A percentile compares a stretch with the other conserved stretches of the same genome.
Conservation (phyloP, 2,329 filamentous ascomycete species). For the Bipolaris bicolor region DNA sequence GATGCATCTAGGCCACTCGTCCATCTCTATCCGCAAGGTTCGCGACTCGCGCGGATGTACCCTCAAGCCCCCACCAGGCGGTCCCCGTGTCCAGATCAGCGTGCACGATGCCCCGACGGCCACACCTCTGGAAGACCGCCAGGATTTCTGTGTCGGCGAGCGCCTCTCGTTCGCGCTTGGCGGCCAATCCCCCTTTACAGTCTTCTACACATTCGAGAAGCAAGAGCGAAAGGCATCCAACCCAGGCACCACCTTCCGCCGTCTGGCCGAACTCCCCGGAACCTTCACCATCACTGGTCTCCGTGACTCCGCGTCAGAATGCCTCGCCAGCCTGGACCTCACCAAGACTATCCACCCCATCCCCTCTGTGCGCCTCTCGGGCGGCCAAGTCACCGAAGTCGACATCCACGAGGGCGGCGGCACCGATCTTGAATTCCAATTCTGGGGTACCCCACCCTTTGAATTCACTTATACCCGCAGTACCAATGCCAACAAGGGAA, state of each 20-base stretch:
- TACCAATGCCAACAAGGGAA: constrained; percentile 72
- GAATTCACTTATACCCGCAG: constrained; percentile 97
- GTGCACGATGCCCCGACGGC: constrained; percentile 94
- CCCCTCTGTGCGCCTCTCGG: constrained; percentile 87
- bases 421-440: constrained; percentile 92
- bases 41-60: constrained; percentile 87
- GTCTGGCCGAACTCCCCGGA: constrained; percentile 89
- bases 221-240: constrained; percentile 79
- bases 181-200: constrained; percentile 88
- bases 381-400: constrained; percentile 77
- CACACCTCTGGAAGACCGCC: constrained; percentile 80
- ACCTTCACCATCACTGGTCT: constrained; percentile 86
- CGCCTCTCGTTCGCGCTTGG: constrained; percentile 90
- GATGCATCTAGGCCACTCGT: constrained; percentile 86
- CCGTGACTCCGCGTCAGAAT: constrained; percentile 86
- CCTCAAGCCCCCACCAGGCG: constrained; percentile 68
- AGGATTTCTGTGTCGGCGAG: constrained; percentile 94
- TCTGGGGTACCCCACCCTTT: constrained; percentile 93
- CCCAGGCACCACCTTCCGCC: constrained; percentile 82
- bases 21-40: constrained; percentile 87
- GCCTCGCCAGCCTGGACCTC: constrained; percentile 78
- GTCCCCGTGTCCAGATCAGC: constrained; percentile 83
- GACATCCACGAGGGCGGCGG: constrained; percentile 98
- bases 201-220: constrained; percentile 88
- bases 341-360: constrained; percentile 87